These are phyloP conservation scores for Gracilaria domingensis DNA, from an alignment of 23 red algal species.

Conservation along the genomic window DNA sequence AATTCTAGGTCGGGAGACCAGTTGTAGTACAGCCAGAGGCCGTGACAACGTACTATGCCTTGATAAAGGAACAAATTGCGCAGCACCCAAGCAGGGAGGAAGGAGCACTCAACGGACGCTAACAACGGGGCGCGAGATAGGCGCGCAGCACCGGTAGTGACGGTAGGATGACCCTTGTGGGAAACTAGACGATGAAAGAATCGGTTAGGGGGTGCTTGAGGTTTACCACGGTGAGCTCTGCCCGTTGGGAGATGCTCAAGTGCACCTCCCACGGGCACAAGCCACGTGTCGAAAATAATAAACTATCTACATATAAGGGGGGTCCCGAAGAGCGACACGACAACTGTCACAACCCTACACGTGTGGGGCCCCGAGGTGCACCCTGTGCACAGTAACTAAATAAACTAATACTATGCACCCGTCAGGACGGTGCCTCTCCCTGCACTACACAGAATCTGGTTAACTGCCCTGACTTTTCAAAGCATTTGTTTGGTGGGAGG, in stretches of 20 bases:
- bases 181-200: slow-evolving; percentile 3
- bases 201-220: not conserved
- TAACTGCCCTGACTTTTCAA: not conserved
- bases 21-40: not conserved
- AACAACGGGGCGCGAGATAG: slow-evolving; percentile 25
- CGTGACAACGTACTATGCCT: not conserved
- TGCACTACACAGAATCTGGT: no score
- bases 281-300: not conserved
- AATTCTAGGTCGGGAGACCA: no score
- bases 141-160: not conserved
- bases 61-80: not conserved
- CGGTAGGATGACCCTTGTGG: not conserved
- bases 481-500: not conserved
- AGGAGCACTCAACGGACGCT: slow-evolving; percentile 5
- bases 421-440: no score
- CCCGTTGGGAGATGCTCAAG: not conserved
- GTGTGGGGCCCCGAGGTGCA: no score
- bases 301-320: not conserved
- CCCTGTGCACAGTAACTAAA: no score
- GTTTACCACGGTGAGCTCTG: not conserved
- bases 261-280: not conserved
- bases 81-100: not conserved
- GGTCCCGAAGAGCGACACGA: not conserved
- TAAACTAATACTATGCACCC: no score
- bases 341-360: no score